These are phyloP conservation scores for Desmodesmus armatus DNA, from an alignment of 139 green algal genomes.

Conservation along the genomic window DNA sequence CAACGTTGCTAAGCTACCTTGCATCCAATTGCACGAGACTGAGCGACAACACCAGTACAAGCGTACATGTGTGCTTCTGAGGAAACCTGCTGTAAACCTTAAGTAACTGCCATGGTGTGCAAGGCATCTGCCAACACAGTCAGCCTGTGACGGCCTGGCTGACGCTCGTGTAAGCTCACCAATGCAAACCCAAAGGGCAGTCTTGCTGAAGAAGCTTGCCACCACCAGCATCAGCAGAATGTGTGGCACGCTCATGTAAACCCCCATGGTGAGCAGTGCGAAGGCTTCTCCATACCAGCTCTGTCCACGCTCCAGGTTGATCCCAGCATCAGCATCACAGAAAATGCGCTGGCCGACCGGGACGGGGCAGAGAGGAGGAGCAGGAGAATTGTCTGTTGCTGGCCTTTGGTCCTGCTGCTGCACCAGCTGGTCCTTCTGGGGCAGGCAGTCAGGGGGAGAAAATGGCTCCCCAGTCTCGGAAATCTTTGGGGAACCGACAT, in stretches of 20 bases:
- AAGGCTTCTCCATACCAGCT: conserved; percentile 3
- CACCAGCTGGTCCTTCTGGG: too few relatives aligned
- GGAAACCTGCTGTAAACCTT: background rate
- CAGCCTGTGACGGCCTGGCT: background rate
- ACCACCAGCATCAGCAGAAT: conserved; percentile 9
- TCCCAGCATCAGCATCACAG: background rate
- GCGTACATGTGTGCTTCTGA: background rate
- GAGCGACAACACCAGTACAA: background rate
- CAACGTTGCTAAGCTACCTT: background rate
- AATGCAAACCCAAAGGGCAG: conserved; percentile 3
- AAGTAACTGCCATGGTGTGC: background rate
- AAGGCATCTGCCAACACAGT: background rate
- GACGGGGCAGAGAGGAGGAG: too few relatives aligned
- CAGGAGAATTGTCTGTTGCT: too few relatives aligned
- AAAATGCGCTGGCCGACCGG: background rate
- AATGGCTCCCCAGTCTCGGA: too few relatives aligned
- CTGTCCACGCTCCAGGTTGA: background rate
- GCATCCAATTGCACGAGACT: background rate
- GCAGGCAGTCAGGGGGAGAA: too few relatives aligned
- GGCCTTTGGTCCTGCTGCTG: too few relatives aligned
- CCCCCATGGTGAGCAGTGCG: conserved; percentile 22
- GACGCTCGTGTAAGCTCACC: background rate
- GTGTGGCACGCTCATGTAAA: conserved; percentile 26
- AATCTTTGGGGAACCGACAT: too few relatives aligned
- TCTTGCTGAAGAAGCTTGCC: conserved; percentile 31